Evolutionary conservation across 2,329 filamentous ascomycete genomes (phyloP).

Genomic region (Sarocladium oryzae): DNA sequence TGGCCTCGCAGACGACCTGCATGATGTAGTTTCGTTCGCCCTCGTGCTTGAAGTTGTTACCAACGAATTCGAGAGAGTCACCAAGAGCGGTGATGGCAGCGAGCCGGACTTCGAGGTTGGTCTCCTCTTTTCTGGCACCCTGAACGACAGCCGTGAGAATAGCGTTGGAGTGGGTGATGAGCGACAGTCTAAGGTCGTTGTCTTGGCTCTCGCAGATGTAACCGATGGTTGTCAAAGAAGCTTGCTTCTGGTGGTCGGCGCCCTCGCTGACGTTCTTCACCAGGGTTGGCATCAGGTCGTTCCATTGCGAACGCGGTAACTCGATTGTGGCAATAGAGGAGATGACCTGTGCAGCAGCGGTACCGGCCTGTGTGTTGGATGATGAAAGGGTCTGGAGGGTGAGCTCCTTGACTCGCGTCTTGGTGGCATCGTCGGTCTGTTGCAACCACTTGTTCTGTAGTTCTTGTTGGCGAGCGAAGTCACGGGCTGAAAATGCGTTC

Average conservation of each 20-base stretch:
- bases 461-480: slow-evolving; percentile 78
- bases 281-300: slow-evolving; percentile 78
- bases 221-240: slow-evolving; percentile 91
- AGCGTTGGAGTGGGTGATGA: slow-evolving; percentile 87
- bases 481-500: slow-evolving; percentile 94
- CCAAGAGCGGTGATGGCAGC: slow-evolving; percentile 91
- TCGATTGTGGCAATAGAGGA: slow-evolving; percentile 93
- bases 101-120: slow-evolving; percentile 82
- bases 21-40: slow-evolving; percentile 99
- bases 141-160: slow-evolving; percentile 97
- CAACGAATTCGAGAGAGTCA: slow-evolving; percentile 95
- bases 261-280: slow-evolving; percentile 91
- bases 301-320: slow-evolving; percentile 88
- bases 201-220: slow-evolving; percentile 98
- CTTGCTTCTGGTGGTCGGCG: slow-evolving; percentile 82
- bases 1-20: slow-evolving; percentile 99
- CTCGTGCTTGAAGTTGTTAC: slow-evolving; percentile 98
- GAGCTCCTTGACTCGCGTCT: slow-evolving; percentile 80
- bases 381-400: slow-evolving; percentile 84
- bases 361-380: slow-evolving; percentile 73
- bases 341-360: slow-evolving; percentile 89
- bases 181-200: slow-evolving; percentile 69
- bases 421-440: slow-evolving; percentile 73
- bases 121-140: slow-evolving; percentile 92
- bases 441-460: slow-evolving; percentile 91